Conservation (phyloP, 1,139 yeast species). For the Schwanniomyces etchellsii region DNA sequence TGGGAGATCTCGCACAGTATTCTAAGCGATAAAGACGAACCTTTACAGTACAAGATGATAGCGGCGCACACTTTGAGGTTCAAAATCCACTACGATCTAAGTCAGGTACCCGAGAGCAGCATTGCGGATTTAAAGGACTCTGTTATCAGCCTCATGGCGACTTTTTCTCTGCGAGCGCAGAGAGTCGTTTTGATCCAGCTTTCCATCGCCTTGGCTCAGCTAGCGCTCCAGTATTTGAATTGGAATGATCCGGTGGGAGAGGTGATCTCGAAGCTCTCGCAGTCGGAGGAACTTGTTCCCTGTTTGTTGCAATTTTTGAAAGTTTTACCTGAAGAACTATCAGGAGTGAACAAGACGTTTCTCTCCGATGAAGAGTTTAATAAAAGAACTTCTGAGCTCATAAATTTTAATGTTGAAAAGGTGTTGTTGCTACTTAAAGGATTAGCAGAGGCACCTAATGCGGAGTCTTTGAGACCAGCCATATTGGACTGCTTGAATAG, state of each 20-base stretch:
- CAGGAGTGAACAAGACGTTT: conserved; percentile 71
- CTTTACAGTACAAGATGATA: conserved; percentile 62
- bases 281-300: conserved; percentile 14
- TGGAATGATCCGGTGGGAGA: conserved; percentile 77
- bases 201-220: conserved; percentile 73
- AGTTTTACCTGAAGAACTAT: conserved; percentile 86
- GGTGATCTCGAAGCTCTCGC: conserved; percentile 48
- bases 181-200: conserved; percentile 72
- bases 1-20: conserved; percentile 51
- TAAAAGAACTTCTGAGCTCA: conserved; percentile 53
- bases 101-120: conserved; percentile 59
- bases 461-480: conserved; percentile 20
- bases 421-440: conserved; percentile 60
- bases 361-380: conserved; percentile 78
- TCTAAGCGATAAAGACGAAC: conserved; percentile 14
- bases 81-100: conserved; percentile 76
- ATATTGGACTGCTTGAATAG: conserved; percentile 76
- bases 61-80: conserved; percentile 88
- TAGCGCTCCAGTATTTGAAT: conserved; percentile 66
- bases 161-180: conserved; percentile 37
- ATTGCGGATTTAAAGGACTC: conserved; percentile 56
- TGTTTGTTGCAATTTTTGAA: conserved; percentile 66
- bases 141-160: conserved; percentile 49
- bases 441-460: conserved; percentile 27
- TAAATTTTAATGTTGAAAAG: conserved; percentile 62